These are phyloP conservation scores for Elymus sibiricus DNA, from an alignment of 176 grass and related monocot genomes.

Conservation along the genomic window DNA sequence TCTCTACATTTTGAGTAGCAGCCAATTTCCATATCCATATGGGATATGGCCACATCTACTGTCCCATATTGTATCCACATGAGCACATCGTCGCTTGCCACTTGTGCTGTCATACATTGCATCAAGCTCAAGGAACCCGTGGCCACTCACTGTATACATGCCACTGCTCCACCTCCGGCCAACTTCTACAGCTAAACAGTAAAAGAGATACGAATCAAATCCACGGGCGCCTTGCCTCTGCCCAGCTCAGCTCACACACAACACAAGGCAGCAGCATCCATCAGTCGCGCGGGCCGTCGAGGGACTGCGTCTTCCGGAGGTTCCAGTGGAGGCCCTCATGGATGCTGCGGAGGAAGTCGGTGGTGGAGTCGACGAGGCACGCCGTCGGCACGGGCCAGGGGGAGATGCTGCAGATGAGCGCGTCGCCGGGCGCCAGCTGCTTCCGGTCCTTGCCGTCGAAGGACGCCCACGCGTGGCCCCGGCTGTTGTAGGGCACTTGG, in stretches of 20 bases:
- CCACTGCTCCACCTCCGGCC: not conserved
- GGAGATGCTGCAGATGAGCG: conserved; percentile 92
- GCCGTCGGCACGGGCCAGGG: conserved; percentile 89
- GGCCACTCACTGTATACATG: not conserved
- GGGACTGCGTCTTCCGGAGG: conserved; percentile 73
- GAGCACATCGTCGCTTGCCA: not conserved
- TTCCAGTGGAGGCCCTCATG: conserved; percentile 99
- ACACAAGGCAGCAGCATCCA: no score
- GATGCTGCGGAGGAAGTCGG: conserved; percentile 83
- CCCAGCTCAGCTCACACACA: not conserved
- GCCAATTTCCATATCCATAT: not conserved
- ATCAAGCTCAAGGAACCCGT: conserved; percentile 18
- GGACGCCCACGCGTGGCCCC: conserved; percentile 86
- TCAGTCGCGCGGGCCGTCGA: conserved; percentile 59
- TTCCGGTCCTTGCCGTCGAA: conserved; percentile 94
- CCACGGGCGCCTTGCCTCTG: not conserved
- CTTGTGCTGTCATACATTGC: conserved; percentile 6
- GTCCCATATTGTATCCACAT: not conserved
- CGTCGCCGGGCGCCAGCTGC: conserved; percentile 68
- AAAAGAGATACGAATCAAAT: not conserved
- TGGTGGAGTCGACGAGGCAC: conserved; percentile 81
- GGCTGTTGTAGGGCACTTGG: conserved; percentile 86
- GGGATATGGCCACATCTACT: not conserved
- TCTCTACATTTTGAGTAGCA: conserved; percentile 1
- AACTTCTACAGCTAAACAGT: conserved; percentile 10